Percentiles rank a stretch among this genome's conserved stretches.
phyloP scores from a whole-genome alignment of 1,284 basidiomycete species.

The Cryptococcus neoformans region DNA sequence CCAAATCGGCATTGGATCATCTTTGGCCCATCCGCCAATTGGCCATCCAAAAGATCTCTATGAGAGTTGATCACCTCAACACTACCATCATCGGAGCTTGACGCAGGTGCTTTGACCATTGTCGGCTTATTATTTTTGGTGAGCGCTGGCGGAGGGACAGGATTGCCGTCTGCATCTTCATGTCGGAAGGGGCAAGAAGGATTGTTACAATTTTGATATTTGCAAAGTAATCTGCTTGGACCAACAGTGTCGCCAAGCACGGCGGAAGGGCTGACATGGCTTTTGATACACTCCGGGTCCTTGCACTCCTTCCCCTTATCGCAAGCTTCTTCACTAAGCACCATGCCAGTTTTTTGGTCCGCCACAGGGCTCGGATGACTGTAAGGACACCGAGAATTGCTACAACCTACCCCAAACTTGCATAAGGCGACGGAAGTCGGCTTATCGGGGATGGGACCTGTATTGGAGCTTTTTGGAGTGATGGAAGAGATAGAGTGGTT shows the following conservation, averaged over 20 bases:
- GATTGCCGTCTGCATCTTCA: constrained; percentile 48
- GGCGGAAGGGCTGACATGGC: constrained; percentile 80
- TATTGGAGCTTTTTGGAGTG: constrained; percentile 20
- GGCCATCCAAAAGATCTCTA: constrained; percentile 32
- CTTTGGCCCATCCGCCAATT: constrained; percentile 27
- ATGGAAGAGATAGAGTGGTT: constrained; percentile 30
- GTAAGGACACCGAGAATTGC: constrained; percentile 78
- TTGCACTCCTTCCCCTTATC: constrained; percentile 73
- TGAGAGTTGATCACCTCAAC: constrained; percentile 31
- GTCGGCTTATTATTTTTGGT: constrained; percentile 8
- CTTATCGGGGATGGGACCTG: constrained; percentile 46
- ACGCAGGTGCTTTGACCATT: background rate
- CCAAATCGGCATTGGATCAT: constrained; percentile 35
- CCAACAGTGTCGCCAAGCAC: constrained; percentile 53
- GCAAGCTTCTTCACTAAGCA: constrained; percentile 84
- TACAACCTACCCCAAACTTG: constrained; percentile 85
- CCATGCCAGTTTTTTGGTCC: constrained; percentile 85
- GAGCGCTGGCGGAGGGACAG: constrained; percentile 46
- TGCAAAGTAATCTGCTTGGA: constrained; percentile 44
- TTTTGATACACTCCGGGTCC: constrained; percentile 84
- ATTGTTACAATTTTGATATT: constrained; percentile 49
- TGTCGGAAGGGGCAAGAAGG: constrained; percentile 49
- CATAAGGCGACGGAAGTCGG: constrained; percentile 60
- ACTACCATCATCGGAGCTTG: constrained; percentile 17
- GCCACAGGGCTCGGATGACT: constrained; percentile 91